A percentile compares a stretch with the other conserved stretches of the same genome.
Evolutionary conservation across 805 yeast genomes (phyloP).

Genomic region (Candida khao-thaluensis): DNA sequence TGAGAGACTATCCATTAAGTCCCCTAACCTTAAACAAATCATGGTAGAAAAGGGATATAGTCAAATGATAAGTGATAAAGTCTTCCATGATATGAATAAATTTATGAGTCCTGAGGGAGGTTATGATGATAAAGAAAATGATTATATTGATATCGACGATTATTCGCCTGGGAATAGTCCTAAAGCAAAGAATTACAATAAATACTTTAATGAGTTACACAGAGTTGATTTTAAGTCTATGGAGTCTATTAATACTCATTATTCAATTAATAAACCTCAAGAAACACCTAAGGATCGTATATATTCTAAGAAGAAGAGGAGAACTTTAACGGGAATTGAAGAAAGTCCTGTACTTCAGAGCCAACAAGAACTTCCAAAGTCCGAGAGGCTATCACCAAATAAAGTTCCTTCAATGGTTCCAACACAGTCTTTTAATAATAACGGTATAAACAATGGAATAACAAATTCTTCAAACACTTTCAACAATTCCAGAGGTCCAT

Average conservation of each 20-base stretch:
- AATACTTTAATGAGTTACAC: slow-evolving; percentile 21
- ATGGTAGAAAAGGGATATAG: slow-evolving; percentile 49
- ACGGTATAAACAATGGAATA: not conserved
- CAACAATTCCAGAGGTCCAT: not conserved
- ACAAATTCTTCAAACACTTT: too few relatives aligned
- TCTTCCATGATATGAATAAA: slow-evolving; percentile 43
- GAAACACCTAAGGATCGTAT: not conserved
- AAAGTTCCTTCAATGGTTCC: slow-evolving; percentile 1
- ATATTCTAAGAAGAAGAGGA: slow-evolving; percentile 21
- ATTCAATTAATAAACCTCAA: slow-evolving; percentile 29
- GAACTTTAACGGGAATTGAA: slow-evolving; percentile 44
- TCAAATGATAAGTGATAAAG: slow-evolving; percentile 44
- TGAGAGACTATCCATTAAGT: slow-evolving; percentile 28
- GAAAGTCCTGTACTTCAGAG: slow-evolving; percentile 21
- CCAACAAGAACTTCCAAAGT: not conserved
- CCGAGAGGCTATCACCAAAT: slow-evolving; percentile 8
- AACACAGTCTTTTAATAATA: not conserved
- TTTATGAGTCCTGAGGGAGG: slow-evolving; percentile 3
- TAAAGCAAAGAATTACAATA: not conserved
- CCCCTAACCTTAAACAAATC: slow-evolving; percentile 26
- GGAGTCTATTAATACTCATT: slow-evolving; percentile 51
- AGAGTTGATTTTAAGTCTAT: slow-evolving; percentile 37
- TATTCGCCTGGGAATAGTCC: slow-evolving; percentile 8
- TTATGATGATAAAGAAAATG: slow-evolving; percentile 3
- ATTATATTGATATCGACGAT: slow-evolving; percentile 16